These are phyloP conservation scores for Pythium angustatum DNA, from an alignment of 352 stramenopile species.

Conservation along the genomic window DNA sequence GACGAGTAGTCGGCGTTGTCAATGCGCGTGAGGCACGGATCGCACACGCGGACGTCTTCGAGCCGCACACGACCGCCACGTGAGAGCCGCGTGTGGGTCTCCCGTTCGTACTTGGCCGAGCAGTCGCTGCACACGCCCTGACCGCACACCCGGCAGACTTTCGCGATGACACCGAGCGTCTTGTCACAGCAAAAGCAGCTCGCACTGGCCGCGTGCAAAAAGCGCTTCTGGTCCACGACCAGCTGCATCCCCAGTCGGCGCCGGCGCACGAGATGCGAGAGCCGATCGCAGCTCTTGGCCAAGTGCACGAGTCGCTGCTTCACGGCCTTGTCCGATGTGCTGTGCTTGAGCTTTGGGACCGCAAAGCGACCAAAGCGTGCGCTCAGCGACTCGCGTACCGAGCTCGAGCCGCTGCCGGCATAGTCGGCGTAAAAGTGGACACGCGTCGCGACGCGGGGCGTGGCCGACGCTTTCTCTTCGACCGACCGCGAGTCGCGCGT, in stretches of 20 bases:
- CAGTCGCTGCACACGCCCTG: constrained; percentile 10
- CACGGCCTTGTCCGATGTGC: not conserved
- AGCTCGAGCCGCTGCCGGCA: not conserved
- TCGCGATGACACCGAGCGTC: not conserved
- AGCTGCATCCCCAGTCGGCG: constrained; percentile 56
- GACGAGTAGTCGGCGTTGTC: constrained; percentile 13
- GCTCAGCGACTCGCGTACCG: not conserved
- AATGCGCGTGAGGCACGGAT: constrained; percentile 13
- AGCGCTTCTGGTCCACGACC: constrained; percentile 39
- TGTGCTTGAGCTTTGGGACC: not conserved
- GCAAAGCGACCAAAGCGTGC: not conserved
- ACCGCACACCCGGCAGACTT: constrained; percentile 13
- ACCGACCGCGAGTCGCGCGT: not conserved
- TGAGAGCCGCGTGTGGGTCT: constrained; percentile 1
- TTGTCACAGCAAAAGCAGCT: constrained; percentile 55
- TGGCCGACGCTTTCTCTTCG: not conserved
- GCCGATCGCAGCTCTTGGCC: constrained; percentile 19
- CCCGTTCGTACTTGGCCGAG: constrained; percentile 17
- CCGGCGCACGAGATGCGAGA: constrained; percentile 50
- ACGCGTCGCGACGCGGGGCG: not conserved
- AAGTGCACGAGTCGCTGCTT: constrained; percentile 10
- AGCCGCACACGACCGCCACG: not conserved
- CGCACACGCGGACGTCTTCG: constrained; percentile 17
- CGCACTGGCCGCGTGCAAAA: constrained; percentile 26
- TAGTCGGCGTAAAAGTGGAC: constrained; percentile 11